phyloP scores from a whole-genome alignment of 495 filamentous ascomycete genomes.

The Penicillium cinerascens region DNA sequence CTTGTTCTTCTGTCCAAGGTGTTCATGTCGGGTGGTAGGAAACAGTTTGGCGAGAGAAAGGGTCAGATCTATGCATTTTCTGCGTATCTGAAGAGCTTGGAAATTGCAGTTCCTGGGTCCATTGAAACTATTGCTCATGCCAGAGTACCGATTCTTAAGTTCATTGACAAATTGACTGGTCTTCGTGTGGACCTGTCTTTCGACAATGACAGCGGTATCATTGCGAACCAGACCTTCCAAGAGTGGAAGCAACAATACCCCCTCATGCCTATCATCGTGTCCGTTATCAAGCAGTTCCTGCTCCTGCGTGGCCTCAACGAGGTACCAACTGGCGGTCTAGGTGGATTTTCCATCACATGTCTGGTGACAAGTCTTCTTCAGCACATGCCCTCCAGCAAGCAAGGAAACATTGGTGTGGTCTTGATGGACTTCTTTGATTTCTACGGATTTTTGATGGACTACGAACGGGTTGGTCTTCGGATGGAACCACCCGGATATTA shows the following conservation, averaged over 20 bases:
- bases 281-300: slow-evolving; percentile 88
- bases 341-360: slow-evolving; percentile 90
- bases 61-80: slow-evolving; percentile 51
- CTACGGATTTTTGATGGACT: slow-evolving; percentile 79
- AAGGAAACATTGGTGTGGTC: slow-evolving; percentile 69
- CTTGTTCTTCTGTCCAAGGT: slow-evolving; percentile 71
- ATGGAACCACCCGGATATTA: slow-evolving; percentile 67
- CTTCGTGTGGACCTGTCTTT: slow-evolving; percentile 89
- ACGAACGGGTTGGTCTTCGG: slow-evolving; percentile 62
- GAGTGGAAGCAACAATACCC: slow-evolving; percentile 76
- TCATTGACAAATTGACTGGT: slow-evolving; percentile 65
- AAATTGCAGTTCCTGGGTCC: slow-evolving; percentile 48
- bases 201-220: slow-evolving; percentile 78
- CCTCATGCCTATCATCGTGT: slow-evolving; percentile 75
- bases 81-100: slow-evolving; percentile 42
- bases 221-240: slow-evolving; percentile 73
- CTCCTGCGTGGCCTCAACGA: slow-evolving; percentile 87
- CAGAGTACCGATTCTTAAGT: slow-evolving; percentile 93
- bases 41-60: slow-evolving; percentile 41
- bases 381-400: slow-evolving; percentile 61
- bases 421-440: slow-evolving; percentile 84
- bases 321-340: slow-evolving; percentile 84
- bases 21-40: slow-evolving; percentile 46
- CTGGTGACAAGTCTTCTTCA: slow-evolving; percentile 85
- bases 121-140: slow-evolving; percentile 67